Evolutionary conservation across 75 land plant species (phyloP), one percentile per base, ranked within the genome.

Genomic region (Picea sitchensis): DNA sequence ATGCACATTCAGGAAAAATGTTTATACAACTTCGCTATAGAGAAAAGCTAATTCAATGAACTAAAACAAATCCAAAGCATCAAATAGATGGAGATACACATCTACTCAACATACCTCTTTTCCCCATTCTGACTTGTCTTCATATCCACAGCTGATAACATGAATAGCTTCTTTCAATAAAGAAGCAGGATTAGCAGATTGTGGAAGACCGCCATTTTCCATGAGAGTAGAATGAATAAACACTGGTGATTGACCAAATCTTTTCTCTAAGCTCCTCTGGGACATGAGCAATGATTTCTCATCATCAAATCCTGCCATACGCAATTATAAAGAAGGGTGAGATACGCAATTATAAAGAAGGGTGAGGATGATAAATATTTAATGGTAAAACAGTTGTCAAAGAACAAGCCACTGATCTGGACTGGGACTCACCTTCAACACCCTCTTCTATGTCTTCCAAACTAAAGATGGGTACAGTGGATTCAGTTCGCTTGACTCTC

Each of bases 111-210:
- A 61, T 38, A 94, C 98, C 98, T 96, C 99, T 86, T 96, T 96
- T 20, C 99, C 99, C 99, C 99, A 96, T 51, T 96, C 99, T 59
- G 93, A 83, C 80, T 96, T 96, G 83, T 96, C 99, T 79, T 96
- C 99, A 59, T 96, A 96, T 2, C 99, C 99, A 84, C 99, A 96
- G 65, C 99, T 96, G 79, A 96, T 96, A 21, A 96, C 99, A 87
- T 96, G 99, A 65, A 96, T 96, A 47, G 99, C 99, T 90, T 96
- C 99, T 74, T 92, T 94, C 60, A 96, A 80, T 23, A 94, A 86
- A 58, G 91, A 85, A 32, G 95, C 92, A 31, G 99, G 93, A 78
- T 88, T 90, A 1, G 95, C 88, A 3, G 93, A 83, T 26, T 88
- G 92, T 18, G 95, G 98, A 65, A 95, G 83, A 7, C 99, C 99